Evolutionary conservation across 108 stramenopile genomes (phyloP).

Genomic region (Seminavis robusta): DNA sequence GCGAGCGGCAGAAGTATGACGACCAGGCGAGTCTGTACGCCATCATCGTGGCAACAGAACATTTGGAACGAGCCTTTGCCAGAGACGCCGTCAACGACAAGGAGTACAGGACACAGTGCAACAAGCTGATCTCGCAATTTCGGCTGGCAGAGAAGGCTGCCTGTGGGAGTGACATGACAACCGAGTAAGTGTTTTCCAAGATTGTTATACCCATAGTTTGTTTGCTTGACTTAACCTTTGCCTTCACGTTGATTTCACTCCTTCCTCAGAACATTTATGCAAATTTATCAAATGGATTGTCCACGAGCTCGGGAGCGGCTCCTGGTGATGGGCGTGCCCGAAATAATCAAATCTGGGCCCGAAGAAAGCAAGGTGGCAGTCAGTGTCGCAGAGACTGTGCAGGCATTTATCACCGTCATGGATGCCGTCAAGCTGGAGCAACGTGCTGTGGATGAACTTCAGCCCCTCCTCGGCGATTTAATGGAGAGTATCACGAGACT

Average conservation of each 20-base stretch:
- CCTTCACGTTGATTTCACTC: slow-evolving; percentile 2
- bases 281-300: slow-evolving; percentile 93
- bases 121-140: slow-evolving; percentile 94
- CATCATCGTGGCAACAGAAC: slow-evolving; percentile 95
- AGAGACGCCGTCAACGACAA: slow-evolving; percentile 81
- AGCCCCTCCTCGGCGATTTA: slow-evolving; percentile 90
- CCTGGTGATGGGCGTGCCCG: slow-evolving; percentile 88
- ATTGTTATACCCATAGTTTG: not conserved
- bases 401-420: slow-evolving; percentile 96
- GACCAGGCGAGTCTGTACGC: slow-evolving; percentile 92
- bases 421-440: slow-evolving; percentile 94
- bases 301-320: slow-evolving; percentile 91
- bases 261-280: slow-evolving; percentile 79
- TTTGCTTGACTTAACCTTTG: not conserved
- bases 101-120: slow-evolving; percentile 91
- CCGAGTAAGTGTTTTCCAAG: slow-evolving; percentile 17
- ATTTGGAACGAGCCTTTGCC: slow-evolving; percentile 94
- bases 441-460: slow-evolving; percentile 95
- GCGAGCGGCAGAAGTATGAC: slow-evolving; percentile 75
- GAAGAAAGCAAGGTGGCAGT: slow-evolving; percentile 63
- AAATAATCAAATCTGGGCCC: slow-evolving; percentile 63
- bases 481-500: slow-evolving; percentile 81
- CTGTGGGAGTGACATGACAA: slow-evolving; percentile 40
- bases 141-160: slow-evolving; percentile 86
- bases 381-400: slow-evolving; percentile 83